Evolutionary conservation across 2,329 filamentous ascomycete genomes (phyloP), one percentile per base, ranked within the genome.

Genomic region (Fusarium armeniacum): DNA sequence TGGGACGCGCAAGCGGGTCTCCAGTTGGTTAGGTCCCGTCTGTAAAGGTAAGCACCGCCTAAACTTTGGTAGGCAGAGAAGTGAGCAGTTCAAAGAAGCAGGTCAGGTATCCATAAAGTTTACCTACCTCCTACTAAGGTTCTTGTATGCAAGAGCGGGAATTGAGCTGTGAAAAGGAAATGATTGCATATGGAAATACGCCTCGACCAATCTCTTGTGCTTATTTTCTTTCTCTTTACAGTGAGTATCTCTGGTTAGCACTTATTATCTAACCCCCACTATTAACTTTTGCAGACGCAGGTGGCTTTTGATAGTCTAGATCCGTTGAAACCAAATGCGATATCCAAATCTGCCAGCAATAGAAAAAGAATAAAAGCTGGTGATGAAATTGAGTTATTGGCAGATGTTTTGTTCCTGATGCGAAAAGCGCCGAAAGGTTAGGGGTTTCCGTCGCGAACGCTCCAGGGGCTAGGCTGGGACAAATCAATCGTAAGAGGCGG

Each of bases 1-100:
- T 40, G 36, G 36, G 36, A 65, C 61, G 62, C 62, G 62, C 61
- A 66, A 66, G 61, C 43, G 62, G 62, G 62, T 62, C 61, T 33
- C 22, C 6, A 33, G 30, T 38, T 38, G 52, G 41, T 20, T 36
- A 26, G 24, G 24, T 26, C 32, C 28, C 28, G 28, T 26, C 47
- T 50, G 12, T 26, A 38, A 12, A 32, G n/a, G 24, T 33, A 26
- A 40, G 35, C 33, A 40, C 6, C 36, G 7, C 12, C 36, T 7
- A 13, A 40, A 40, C 36, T 40, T 40, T 22, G 36, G 36, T 40
- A 40, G 36, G 36, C n/a, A 20, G n/a, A 35, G 33, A 40, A 18
- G n/a, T 45, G 22, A 24, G 28, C 32, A 26, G 22, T 38, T 24
- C 9, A 51, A 51, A 40, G 35, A 40, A 52, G 49, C 13, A 36